phyloP scores from a whole-genome alignment of 768 basidiomycete genomes.

The Amanita polypyramis region DNA sequence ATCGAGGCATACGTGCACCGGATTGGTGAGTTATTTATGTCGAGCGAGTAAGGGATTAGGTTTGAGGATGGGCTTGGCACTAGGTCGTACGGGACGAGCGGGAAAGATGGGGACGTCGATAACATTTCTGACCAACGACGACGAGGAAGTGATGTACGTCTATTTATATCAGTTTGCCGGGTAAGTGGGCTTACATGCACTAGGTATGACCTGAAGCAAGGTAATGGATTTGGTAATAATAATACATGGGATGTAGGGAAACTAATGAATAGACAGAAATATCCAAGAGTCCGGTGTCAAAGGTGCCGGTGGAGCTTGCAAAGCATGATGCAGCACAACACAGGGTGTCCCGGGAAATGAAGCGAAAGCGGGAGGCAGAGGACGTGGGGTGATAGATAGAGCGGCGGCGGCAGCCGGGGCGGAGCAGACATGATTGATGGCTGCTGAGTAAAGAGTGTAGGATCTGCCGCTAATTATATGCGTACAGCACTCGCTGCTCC shows the following conservation, averaged over 20 bases:
- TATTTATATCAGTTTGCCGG: constrained; percentile 15
- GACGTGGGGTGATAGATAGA: constrained; percentile 1
- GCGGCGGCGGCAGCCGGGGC: constrained; percentile 2
- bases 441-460: background rate
- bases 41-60: background rate
- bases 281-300: constrained; percentile 87
- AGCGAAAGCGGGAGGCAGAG: constrained; percentile 81
- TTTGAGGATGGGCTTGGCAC: constrained; percentile 32
- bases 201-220: constrained; percentile 94
- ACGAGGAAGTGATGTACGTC: constrained; percentile 96
- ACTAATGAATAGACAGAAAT: constrained; percentile 47
- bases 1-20: constrained; percentile 98
- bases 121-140: constrained; percentile 93
- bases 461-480: background rate
- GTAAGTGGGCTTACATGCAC: constrained; percentile 10
- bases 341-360: constrained; percentile 89
- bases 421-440: constrained; percentile 11
- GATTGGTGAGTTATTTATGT: constrained; percentile 54
- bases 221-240: constrained; percentile 26
- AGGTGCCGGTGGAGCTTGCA: constrained; percentile 79
- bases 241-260: background rate
- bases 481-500: constrained; percentile 1
- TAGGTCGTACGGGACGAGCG: constrained; percentile 94
- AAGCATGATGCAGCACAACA: constrained; percentile 90
- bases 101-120: constrained; percentile 91